Evolutionary conservation across 176 grass and related monocot genomes (phyloP).

Genomic region (Panicum miliaceum): DNA sequence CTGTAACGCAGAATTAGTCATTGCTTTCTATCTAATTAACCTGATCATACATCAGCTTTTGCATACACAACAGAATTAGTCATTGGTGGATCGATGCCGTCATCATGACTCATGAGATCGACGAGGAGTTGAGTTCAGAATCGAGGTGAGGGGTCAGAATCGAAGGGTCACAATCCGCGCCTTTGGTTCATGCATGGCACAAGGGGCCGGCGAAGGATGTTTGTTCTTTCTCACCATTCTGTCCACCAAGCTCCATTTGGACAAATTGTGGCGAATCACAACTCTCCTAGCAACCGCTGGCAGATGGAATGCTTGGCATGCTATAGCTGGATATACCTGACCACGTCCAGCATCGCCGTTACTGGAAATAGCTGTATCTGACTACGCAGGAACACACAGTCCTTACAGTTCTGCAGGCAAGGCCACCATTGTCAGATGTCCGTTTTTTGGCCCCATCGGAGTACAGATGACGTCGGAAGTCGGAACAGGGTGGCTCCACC

Average conservation of each 20-base stretch:
- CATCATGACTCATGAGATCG: background rate
- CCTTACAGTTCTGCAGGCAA: no score
- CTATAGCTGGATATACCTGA: background rate
- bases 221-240: slow-evolving; percentile 7
- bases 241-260: slow-evolving; percentile 22
- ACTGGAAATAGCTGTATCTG: background rate
- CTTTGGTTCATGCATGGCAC: background rate
- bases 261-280: background rate
- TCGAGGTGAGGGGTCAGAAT: no score
- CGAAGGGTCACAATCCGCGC: background rate
- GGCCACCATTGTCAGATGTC: no score
- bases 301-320: background rate
- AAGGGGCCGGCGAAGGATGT: background rate
- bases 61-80: no score
- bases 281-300: background rate
- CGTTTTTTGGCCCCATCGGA: no score
- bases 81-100: background rate
- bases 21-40: no score
- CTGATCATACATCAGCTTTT: no score
- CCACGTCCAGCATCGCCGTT: background rate
- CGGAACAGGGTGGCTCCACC: no score
- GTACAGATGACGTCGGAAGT: no score
- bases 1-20: no score
- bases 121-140: background rate
- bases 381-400: no score